Percentiles rank a stretch among this genome's conserved stretches.
Conservation (phyloP, 169 alveolate species). For the Plasmodium gonderi region DNA sequence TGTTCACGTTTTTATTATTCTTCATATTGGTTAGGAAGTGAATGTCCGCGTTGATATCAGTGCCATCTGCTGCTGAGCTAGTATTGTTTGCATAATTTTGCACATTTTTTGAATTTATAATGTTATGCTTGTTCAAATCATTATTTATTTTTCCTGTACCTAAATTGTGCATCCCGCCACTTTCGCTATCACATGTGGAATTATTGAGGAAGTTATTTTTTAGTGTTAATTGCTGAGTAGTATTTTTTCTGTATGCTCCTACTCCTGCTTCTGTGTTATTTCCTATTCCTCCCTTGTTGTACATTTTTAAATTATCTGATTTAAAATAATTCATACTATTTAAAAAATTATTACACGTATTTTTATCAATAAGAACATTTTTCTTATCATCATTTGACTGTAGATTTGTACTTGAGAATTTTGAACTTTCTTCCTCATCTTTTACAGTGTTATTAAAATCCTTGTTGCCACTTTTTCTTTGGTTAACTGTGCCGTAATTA, state of each 20-base stretch:
- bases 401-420: neutral
- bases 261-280: neutral
- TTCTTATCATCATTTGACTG: slow-evolving; percentile 4
- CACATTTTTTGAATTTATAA: neutral
- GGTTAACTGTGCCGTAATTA: slow-evolving; percentile 3
- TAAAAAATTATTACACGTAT: neutral
- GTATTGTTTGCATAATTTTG: neutral
- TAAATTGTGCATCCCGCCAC: neutral
- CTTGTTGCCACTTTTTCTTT: slow-evolving; percentile 34
- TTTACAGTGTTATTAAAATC: neutral
- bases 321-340: slow-evolving; percentile 53
- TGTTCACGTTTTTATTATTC: slow-evolving; percentile 5
- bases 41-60: neutral
- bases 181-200: slow-evolving; percentile 18
- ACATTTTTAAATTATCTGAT: slow-evolving; percentile 24
- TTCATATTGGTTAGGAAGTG: neutral
- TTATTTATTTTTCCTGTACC: neutral
- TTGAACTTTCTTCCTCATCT: slow-evolving; percentile 10
- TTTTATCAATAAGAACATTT: slow-evolving; percentile 23
- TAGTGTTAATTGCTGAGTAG: slow-evolving; percentile 1
- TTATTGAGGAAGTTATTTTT: slow-evolving; percentile 30
- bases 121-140: neutral
- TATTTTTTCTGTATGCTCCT: slow-evolving; percentile 4
- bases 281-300: slow-evolving; percentile 5
- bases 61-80: neutral